phyloP scores from a whole-genome alignment of 164 flowering plant genomes.

The Magnolia sinica region DNA sequence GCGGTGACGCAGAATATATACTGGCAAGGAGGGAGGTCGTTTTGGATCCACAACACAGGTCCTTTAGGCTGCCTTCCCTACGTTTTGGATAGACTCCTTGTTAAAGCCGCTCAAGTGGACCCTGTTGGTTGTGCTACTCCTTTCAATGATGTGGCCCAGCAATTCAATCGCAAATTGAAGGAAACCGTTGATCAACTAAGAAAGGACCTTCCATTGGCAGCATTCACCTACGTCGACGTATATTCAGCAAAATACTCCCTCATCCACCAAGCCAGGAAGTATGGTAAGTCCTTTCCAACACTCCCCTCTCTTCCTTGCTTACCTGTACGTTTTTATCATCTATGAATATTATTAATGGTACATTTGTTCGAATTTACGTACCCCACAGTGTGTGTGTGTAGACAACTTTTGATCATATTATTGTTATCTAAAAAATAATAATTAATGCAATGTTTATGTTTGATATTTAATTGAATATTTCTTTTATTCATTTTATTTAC shows the following conservation, averaged over 20 bases:
- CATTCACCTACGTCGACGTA: constrained; percentile 52
- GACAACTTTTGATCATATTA: background rate
- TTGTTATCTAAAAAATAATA: background rate
- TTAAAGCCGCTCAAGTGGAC: constrained; percentile 36
- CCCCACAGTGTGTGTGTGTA: too few relatives aligned
- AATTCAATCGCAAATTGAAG: constrained; percentile 38
- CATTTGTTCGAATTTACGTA: too few relatives aligned
- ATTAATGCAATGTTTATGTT: background rate
- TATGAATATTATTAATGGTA: too few relatives aligned
- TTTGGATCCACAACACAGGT: constrained; percentile 68
- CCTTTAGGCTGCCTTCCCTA: constrained; percentile 56
- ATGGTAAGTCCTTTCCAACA: constrained; percentile 25
- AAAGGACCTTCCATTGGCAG: constrained; percentile 35
- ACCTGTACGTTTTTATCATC: too few relatives aligned
- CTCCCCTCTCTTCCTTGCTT: too few relatives aligned
- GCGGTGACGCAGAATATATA: constrained; percentile 27
- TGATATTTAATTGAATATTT: too few relatives aligned
- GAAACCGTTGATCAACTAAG: constrained; percentile 36
- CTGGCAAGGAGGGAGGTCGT: constrained; percentile 43
- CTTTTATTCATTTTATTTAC: too few relatives aligned
- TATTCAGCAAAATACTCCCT: constrained; percentile 46
- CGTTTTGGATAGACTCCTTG: constrained; percentile 23
- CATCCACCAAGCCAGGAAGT: constrained; percentile 37
- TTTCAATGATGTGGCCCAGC: constrained; percentile 45
- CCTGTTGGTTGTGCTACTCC: constrained; percentile 42